Evolutionary conservation across 805 yeast genomes (phyloP).

Genomic region (Nadsonia fulvescens): DNA sequence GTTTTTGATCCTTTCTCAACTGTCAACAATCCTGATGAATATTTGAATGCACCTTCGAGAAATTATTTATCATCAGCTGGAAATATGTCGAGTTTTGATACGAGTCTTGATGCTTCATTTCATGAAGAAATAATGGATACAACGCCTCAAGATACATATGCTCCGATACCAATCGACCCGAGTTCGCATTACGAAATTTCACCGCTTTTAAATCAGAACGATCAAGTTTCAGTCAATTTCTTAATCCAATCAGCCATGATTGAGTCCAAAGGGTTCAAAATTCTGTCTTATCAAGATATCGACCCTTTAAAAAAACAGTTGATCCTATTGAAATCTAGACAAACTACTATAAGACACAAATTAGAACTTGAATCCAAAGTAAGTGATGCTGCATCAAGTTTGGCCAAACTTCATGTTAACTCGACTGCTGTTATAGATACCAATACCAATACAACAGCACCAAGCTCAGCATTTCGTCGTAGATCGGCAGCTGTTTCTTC

Average conservation of each 20-base stretch:
- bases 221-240: constrained; percentile 12
- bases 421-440: too few relatives aligned
- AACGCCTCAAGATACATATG: too few relatives aligned
- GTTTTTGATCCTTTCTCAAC: too few relatives aligned
- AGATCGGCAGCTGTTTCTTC: too few relatives aligned
- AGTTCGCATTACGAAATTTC: constrained; percentile 10
- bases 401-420: constrained; percentile 11
- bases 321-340: constrained; percentile 7
- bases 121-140: too few relatives aligned
- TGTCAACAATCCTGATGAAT: too few relatives aligned
- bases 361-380: constrained; percentile 12
- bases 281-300: constrained; percentile 13
- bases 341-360: constrained; percentile 9
- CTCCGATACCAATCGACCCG: constrained; percentile 2
- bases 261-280: constrained; percentile 12
- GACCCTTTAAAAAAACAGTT: constrained; percentile 11
- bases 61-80: too few relatives aligned
- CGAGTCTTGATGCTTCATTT: too few relatives aligned
- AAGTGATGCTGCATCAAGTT: constrained; percentile 12
- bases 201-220: constrained; percentile 11
- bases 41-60: too few relatives aligned
- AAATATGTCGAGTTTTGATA: too few relatives aligned
- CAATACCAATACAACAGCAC: too few relatives aligned
- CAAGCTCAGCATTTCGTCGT: too few relatives aligned
- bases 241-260: constrained; percentile 14